Percentiles rank a stretch among this genome's conserved stretches.
These are phyloP conservation scores for Scheffersomyces titani DNA, from an alignment of 1,139 yeast species.

Conservation along the genomic window DNA sequence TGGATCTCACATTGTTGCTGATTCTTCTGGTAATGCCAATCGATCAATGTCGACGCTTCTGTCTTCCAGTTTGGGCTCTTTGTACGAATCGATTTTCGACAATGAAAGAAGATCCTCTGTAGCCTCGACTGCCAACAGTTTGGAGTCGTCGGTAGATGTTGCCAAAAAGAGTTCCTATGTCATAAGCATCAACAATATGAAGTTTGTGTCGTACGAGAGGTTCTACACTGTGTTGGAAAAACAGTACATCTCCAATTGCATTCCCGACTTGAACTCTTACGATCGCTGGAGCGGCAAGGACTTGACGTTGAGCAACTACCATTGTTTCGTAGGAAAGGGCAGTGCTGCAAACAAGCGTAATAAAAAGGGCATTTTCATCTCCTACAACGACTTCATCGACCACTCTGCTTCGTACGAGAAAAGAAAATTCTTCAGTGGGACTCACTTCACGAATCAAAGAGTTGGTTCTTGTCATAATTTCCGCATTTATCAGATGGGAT, in stretches of 20 bases:
- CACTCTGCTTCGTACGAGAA: conserved; percentile 15
- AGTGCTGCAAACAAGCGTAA: background rate
- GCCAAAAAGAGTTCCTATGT: conserved; percentile 3
- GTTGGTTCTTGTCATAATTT: conserved; percentile 25
- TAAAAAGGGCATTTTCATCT: conserved; percentile 19
- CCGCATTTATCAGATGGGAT: conserved; percentile 34
- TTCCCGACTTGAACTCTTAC: conserved; percentile 41
- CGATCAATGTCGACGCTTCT: background rate
- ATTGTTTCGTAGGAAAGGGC: conserved; percentile 15
- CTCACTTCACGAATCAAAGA: background rate
- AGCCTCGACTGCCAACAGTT: conserved; percentile 3
- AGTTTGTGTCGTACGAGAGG: conserved; percentile 26
- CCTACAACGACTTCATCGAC: conserved; percentile 14
- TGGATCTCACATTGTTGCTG: background rate
- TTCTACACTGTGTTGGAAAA: conserved; percentile 31
- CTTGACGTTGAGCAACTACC: conserved; percentile 34
- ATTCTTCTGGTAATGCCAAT: background rate
- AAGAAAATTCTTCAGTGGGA: conserved; percentile 1
- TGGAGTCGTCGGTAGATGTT: conserved; percentile 2
- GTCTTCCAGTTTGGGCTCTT: background rate
- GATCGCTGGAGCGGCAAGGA: conserved; percentile 40
- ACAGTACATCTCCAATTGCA: conserved; percentile 40
- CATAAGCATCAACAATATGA: conserved; percentile 17
- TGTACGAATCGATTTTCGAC: conserved; percentile 4
- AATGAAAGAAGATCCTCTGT: background rate